Evolutionary conservation across 306 rosid genomes (phyloP), one percentile per base, ranked within the genome.

Genomic region (Arachis hypogaea): DNA sequence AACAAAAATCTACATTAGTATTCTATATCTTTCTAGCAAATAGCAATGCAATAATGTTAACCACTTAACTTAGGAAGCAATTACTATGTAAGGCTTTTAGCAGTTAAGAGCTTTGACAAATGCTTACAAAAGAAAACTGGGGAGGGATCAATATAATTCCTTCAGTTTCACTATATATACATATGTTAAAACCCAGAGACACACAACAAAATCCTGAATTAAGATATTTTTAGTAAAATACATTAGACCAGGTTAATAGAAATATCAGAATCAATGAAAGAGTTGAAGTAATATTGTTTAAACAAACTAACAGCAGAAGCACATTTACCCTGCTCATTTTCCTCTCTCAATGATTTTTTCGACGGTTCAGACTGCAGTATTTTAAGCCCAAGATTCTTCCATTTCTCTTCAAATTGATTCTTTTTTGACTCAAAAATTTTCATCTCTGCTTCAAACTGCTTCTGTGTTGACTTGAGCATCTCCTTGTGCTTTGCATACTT

Each of bases 261-360:
- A 51, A 40, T 45, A 71, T 59, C 2, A 50, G 40, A 10, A 51
- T 71, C 12, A 71, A 22, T 5, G 16, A 56, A 66, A 60, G 28
- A 54, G 49, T 12, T 63, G 58, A 56, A 40, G 30, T 11, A 45
- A 75, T 58, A 4, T 33, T 33, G 59, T 62, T 68, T n/a, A 58
- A 72, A 59, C 44, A 68, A 62, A 63, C 69, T 56, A 75, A 66
- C 43, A 47, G 74, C 41, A 56, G 62, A 64, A 43, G 54, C 42
- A 67, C 8, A 29, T 77, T 77, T 83, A 91, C 91, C 87, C 0
- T 75, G 83, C n/a, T 43, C 74, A 7, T 55, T 45, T 54, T 76
- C 74, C 4, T 65, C 74, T 14, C 78, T 68, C 1, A 65, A 11
- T 52, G 79, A 61, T 36, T 64, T 70, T 46, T 12, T 67, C 0